A percentile compares a stretch with the other conserved stretches of the same genome.
These are phyloP conservation scores for Gastrolobium bilobum DNA, from an alignment of 306 rosid genomes.

Conservation along the genomic window DNA sequence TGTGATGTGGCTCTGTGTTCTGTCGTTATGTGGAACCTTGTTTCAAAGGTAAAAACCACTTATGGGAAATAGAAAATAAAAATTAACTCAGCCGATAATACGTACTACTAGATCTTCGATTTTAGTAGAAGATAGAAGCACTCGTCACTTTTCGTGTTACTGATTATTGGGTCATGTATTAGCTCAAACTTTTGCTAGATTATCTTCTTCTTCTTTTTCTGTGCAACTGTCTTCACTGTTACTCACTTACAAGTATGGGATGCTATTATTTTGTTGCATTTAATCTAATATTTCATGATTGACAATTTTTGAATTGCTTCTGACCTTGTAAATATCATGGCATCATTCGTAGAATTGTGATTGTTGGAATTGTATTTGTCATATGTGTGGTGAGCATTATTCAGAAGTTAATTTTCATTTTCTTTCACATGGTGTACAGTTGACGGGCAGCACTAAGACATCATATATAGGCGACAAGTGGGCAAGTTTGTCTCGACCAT, in stretches of 20 bases:
- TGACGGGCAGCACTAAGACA: constrained; percentile 57
- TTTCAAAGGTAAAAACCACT: not conserved
- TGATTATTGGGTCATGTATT: constrained; percentile 9
- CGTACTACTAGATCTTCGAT: constrained; percentile 2
- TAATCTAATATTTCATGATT: not conserved
- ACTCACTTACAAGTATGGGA: not conserved
- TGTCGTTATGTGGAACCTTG: not conserved
- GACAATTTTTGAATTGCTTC: not conserved
- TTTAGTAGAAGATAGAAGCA: not conserved
- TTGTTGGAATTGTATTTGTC: not conserved
- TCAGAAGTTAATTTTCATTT: not conserved
- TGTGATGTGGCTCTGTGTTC: not conserved
- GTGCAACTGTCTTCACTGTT: not conserved
- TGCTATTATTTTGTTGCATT: not conserved
- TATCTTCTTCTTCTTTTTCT: not conserved
- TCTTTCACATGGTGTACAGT: constrained; percentile 51
- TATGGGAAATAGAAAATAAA: not conserved
- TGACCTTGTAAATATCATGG: not conserved
- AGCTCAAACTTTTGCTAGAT: not conserved
- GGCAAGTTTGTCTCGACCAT: constrained; percentile 72
- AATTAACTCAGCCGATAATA: not conserved
- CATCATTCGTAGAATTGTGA: not conserved
- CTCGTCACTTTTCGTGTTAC: not conserved
- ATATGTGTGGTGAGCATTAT: not conserved
- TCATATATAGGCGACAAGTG: constrained; percentile 58